Evolutionary conservation across 768 basidiomycete genomes (phyloP), one percentile per base, ranked within the genome.

Genomic region (Vararia minispora): DNA sequence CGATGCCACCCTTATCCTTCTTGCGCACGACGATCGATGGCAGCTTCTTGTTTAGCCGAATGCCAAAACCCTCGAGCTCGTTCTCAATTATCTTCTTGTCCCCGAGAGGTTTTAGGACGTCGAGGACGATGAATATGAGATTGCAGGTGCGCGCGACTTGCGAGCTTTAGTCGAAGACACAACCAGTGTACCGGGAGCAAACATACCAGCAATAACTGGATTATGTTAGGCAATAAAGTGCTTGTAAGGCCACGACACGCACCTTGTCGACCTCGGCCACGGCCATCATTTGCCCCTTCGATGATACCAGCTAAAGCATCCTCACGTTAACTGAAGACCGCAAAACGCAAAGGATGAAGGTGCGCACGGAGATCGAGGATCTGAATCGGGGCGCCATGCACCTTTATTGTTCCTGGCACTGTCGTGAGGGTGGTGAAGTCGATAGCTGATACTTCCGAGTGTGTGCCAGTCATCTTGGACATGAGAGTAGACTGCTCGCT

Each of bases 1-100:
- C 79, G 50, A 99, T 76, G 33, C 89, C 82, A 35, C 94, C 94
- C 61, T 82, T 90, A 45, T 97, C 87, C 54, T 89, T 90, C 58
- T 68, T 82, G 49, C 84, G 74, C 17, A 89, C 85, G 4, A 71
- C 63, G 55, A 98, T 81, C 14, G 80, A 72, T 39, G 94, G 95
- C 2, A 94, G 89, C 46, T 76, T 76, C 63, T 98, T 98, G 66
- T 99, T 99, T 43, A 97, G 65, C 34, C 92, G 73, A 50, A 97
- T 95, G 8, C 94, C 95, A 52, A 98, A 98, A n/a, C 91, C 90
- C 68, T 99, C 95, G 43, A 99, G 63, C 58, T 99, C 95, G 24
- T 68, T 53, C 61, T 97, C 90, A 41, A 99, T 88, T 51, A 95
- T 64, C 41, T 72, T 82, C 54, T 95, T 90, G 66, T 98, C 94